Evolutionary conservation across 306 rosid species (phyloP).

Genomic region (Vigna reflexopilosa): DNA sequence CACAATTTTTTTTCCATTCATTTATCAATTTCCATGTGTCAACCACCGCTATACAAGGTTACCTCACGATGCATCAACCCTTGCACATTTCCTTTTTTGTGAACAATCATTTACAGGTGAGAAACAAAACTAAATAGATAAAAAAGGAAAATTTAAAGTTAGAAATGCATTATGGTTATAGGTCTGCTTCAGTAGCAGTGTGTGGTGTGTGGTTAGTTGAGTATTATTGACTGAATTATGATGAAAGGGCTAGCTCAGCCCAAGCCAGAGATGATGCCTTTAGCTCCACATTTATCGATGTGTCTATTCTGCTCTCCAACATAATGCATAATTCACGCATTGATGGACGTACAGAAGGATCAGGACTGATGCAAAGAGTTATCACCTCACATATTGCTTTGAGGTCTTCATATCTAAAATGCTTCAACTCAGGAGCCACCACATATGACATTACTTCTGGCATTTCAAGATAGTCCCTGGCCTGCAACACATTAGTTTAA

Average conservation of each 20-base stretch:
- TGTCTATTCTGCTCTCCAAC: conserved; percentile 83
- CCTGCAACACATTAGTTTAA: conserved; percentile 60
- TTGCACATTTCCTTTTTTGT: conserved; percentile 42
- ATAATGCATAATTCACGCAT: conserved; percentile 73
- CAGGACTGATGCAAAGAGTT: conserved; percentile 70
- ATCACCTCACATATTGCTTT: conserved; percentile 81
- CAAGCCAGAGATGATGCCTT: conserved; percentile 92
- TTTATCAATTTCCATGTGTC: conserved; percentile 35
- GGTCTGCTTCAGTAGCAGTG: conserved; percentile 60
- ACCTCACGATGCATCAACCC: conserved; percentile 48
- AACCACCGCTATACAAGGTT: conserved; percentile 62
- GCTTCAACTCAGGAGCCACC: conserved; percentile 92
- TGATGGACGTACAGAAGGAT: conserved; percentile 60
- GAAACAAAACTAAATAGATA: conserved; percentile 18
- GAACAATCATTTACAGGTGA: conserved; percentile 70
- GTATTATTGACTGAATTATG: conserved; percentile 58
- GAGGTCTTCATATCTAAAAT: conserved; percentile 83
- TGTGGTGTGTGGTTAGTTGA: conserved; percentile 61
- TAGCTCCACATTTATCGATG: conserved; percentile 70
- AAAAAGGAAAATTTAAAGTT: not conserved
- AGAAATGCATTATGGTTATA: conserved; percentile 49
- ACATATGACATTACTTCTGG: conserved; percentile 83
- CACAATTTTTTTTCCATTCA: conserved; percentile 33
- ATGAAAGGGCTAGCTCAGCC: conserved; percentile 95
- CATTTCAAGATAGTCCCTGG: conserved; percentile 78